Base-by-base conservation (phyloP, 208 protist genomes). In the Herpetomonas tarakana region DNA sequence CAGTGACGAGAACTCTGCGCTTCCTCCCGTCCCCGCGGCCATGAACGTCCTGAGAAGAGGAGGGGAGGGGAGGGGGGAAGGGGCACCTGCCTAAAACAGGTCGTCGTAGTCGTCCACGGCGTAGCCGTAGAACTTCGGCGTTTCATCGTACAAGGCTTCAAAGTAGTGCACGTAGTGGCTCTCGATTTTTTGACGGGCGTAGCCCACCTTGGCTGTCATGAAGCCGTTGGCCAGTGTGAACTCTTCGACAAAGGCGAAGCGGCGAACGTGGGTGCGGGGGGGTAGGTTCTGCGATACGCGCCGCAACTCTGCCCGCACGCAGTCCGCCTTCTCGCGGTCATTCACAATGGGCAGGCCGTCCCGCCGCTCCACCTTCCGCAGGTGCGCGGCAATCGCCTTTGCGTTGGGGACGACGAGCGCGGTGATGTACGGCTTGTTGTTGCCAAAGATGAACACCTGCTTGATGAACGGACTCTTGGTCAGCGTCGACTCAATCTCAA, bases 91-190 rank as follows among this genome's bases (percentile, higher is more conserved):
- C n/a, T n/a, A 96, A 65, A 96, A 96, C 18, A 96, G 59, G 53
- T 96, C 90, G 50, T 96, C 90, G 67, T 96, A 96, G 71, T 96
- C 90, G 56, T 96, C 90, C 22, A 96, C 90, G 18, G 90, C 90
- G 60, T 86, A 90, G n/a, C 90, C 90, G 70, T 86, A 96, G 52
- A 96, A 96, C 69, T 93, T 93, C 21, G 90, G 90, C 26, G 86
- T 93, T 39, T 93, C 86, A 58, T 96, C 90, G 58, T 93, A 96
- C 31, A 96, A 49, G 0, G 86, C 86, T 22, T 90, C 78, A 30
- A 96, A 83, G 74, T 96, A 96, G 71, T 96, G 83, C n/a, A 92
- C 76, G 61, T 93, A 96, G 64, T 96, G 86, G 11, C 59, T 75
- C 61, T 89, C 85, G 28, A 96, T 91, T 69, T 88, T 93, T 54